phyloP scores from a whole-genome alignment of 352 stramenopile species.

The Globisporangium solare region DNA sequence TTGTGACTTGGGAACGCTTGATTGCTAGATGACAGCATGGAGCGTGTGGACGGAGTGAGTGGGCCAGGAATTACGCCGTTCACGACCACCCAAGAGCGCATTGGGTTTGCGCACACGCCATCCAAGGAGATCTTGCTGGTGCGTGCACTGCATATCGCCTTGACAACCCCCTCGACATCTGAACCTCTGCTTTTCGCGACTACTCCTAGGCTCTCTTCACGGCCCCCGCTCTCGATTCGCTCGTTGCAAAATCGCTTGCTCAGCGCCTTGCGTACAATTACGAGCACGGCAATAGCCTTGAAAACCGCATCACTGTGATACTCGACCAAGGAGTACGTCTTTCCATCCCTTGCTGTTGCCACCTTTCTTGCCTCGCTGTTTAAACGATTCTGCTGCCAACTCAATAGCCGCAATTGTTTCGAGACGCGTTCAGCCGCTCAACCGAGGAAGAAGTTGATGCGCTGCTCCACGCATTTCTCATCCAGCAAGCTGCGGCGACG shows the following conservation, averaged over 20 bases:
- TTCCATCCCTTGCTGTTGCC: neutral
- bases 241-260: conserved; percentile 34
- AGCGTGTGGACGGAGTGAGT: conserved; percentile 2
- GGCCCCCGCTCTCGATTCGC: conserved; percentile 16
- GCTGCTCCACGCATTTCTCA: conserved; percentile 18
- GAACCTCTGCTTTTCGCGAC: no score
- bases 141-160: neutral
- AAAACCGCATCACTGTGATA: conserved; percentile 20
- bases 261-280: conserved; percentile 40
- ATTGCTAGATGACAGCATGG: neutral
- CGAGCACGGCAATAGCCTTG: conserved; percentile 24
- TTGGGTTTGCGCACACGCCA: conserved; percentile 34
- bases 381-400: no score
- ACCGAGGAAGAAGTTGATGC: conserved; percentile 34
- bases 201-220: conserved; percentile 35
- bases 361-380: neutral
- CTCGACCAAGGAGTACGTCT: conserved; percentile 31
- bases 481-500: neutral
- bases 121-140: conserved; percentile 37
- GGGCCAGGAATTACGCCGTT: conserved; percentile 30
- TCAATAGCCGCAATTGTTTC: conserved; percentile 30
- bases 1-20: neutral
- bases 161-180: neutral
- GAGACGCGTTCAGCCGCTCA: conserved; percentile 26
- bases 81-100: conserved; percentile 36